Conservation (phyloP, 2,329 filamentous ascomycete species). For the Ophiostoma quercus region DNA sequence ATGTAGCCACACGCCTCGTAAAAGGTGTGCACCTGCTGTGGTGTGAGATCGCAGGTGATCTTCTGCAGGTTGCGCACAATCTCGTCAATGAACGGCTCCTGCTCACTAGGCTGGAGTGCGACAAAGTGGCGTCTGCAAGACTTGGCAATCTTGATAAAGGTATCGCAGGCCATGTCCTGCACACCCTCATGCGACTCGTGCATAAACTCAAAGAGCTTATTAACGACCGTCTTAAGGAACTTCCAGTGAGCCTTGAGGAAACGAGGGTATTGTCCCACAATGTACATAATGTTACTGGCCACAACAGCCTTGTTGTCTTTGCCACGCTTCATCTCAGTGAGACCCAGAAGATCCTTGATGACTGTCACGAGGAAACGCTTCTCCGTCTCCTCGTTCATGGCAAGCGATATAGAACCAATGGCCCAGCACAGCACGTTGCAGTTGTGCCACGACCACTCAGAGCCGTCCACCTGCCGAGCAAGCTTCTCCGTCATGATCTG, state of each 20-base stretch:
- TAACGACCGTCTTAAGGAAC: slow-evolving; percentile 98
- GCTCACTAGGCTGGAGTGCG: slow-evolving; percentile 87
- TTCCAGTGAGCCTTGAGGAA: slow-evolving; percentile 99
- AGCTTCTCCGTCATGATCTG: slow-evolving; percentile 99
- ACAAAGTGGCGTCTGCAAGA: slow-evolving; percentile 98
- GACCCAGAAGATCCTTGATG: slow-evolving; percentile 92
- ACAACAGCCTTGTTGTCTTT: slow-evolving; percentile 99
- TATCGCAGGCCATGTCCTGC: slow-evolving; percentile 99
- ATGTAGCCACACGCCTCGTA: slow-evolving; percentile 99
- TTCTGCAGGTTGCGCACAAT: slow-evolving; percentile 93
- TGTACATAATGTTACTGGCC: slow-evolving; percentile 99
- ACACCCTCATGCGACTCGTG: slow-evolving; percentile 99
- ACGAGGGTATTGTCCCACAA: slow-evolving; percentile 95
- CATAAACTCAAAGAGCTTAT: slow-evolving; percentile 99
- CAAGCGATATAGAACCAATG: slow-evolving; percentile 95
- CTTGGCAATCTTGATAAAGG: slow-evolving; percentile 98
- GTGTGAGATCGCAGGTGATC: slow-evolving; percentile 90
- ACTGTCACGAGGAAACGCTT: slow-evolving; percentile 98
- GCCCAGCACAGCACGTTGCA: slow-evolving; percentile 99
- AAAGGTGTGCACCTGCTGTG: slow-evolving; percentile 97
- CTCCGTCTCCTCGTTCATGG: slow-evolving; percentile 99
- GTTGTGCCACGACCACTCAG: slow-evolving; percentile 99
- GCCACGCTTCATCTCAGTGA: slow-evolving; percentile 98
- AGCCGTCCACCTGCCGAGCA: slow-evolving; percentile 86
- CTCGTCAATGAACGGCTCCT: slow-evolving; percentile 95